These are phyloP conservation scores for Arabidopsis lyrata DNA, from an alignment of 441 rosid species.

Conservation along the genomic window DNA sequence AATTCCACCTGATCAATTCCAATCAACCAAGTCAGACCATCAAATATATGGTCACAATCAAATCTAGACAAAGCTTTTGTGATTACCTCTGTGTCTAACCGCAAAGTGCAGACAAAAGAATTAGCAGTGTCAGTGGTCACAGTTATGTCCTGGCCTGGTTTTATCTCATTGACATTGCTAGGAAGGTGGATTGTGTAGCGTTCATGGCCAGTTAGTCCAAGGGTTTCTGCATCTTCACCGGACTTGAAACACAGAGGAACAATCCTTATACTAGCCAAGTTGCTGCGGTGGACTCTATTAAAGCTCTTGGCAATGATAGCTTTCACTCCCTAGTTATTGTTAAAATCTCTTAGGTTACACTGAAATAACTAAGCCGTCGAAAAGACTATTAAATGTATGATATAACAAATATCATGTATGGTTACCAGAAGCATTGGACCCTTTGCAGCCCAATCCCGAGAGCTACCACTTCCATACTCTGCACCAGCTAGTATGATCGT, in stretches of 20 bases:
- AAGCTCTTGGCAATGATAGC: constrained; percentile 61
- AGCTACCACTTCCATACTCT: constrained; percentile 60
- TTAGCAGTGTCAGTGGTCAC: too few species aligned
- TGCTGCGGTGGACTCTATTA: constrained; percentile 54
- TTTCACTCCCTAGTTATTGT: constrained; percentile 49
- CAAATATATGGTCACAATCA: background rate
- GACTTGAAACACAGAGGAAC: constrained; percentile 56
- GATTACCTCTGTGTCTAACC: background rate
- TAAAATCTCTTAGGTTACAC: background rate
- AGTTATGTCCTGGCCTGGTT: too few species aligned
- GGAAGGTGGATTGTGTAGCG: constrained; percentile 26
- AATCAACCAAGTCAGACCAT: background rate
- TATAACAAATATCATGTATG: too few species aligned
- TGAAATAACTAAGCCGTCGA: background rate
- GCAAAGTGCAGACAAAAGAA: background rate
- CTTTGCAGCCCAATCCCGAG: constrained; percentile 66
- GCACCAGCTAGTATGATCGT: constrained; percentile 58
- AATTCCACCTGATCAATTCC: background rate
- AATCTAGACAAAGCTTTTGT: background rate
- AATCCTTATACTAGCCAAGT: constrained; percentile 53
- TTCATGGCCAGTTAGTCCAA: constrained; percentile 51
- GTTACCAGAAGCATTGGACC: constrained; percentile 56
- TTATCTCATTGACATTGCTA: too few species aligned
- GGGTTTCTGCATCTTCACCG: constrained; percentile 48
- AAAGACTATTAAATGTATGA: too few species aligned